Percentiles rank a stretch among this genome's conserved stretches.
These are phyloP conservation scores for Chaetoscypha palmicola DNA, from an alignment of 2,329 filamentous ascomycete species.

Conservation along the genomic window DNA sequence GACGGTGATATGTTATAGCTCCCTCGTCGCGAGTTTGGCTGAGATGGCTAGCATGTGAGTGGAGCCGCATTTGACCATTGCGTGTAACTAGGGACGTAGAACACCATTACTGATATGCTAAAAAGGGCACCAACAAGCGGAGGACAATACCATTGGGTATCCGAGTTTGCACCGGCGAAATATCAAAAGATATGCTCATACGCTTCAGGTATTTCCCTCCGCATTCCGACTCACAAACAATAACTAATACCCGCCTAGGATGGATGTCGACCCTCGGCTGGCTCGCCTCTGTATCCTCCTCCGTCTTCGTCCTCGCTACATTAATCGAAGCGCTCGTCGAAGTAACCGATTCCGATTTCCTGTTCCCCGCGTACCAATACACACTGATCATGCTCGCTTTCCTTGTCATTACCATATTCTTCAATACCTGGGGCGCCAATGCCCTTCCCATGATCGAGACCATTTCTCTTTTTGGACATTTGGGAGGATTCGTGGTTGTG, in stretches of 20 bases:
- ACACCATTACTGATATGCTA: background rate
- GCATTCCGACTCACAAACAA: background rate
- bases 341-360: constrained; percentile 31
- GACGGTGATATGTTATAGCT: constrained; percentile 28
- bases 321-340: constrained; percentile 38
- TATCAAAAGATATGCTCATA: constrained; percentile 49
- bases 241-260: constrained; percentile 25
- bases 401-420: constrained; percentile 34
- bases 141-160: constrained; percentile 52
- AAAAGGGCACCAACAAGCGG: constrained; percentile 19
- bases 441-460: constrained; percentile 38
- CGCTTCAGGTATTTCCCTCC: constrained; percentile 33
- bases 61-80: background rate
- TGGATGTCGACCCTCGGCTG: constrained; percentile 42
- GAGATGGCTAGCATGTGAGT: constrained; percentile 26
- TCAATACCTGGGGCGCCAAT: constrained; percentile 39
- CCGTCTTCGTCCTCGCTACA: constrained; percentile 37
- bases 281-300: constrained; percentile 36
- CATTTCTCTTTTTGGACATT: constrained; percentile 38
- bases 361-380: constrained; percentile 36
- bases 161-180: constrained; percentile 41
- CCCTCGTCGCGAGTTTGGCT: constrained; percentile 23
- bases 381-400: constrained; percentile 39
- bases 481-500: constrained; percentile 38
- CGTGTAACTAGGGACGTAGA: background rate